These are phyloP conservation scores for Rhododendron henanense DNA, from an alignment of 148 eudicot genomes.

Conservation along the genomic window DNA sequence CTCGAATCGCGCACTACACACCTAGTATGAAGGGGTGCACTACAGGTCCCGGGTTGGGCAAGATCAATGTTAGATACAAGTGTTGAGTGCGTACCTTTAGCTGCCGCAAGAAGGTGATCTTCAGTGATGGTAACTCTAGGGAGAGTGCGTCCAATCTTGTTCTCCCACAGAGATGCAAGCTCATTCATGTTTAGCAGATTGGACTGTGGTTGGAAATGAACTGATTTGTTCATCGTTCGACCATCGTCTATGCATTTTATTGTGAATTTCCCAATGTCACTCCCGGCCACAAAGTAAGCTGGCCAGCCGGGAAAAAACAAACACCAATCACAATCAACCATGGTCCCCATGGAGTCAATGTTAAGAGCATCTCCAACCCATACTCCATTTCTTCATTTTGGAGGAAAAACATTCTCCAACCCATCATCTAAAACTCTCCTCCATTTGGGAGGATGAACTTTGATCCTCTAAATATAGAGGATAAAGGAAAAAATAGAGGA, in stretches of 20 bases:
- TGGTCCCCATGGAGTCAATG: too few species aligned
- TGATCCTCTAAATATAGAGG: too few species aligned
- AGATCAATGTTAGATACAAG: not conserved
- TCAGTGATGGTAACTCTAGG: conserved; percentile 38
- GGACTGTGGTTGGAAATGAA: conserved; percentile 37
- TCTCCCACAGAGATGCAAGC: conserved; percentile 49
- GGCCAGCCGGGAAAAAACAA: not conserved
- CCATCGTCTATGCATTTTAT: conserved; percentile 27
- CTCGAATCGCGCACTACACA: not conserved
- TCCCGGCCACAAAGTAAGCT: conserved; percentile 45
- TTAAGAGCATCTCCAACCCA: too few species aligned
- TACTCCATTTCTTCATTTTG: too few species aligned
- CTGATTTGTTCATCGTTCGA: conserved; percentile 34
- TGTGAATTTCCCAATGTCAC: conserved; percentile 44
- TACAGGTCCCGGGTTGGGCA: not conserved
- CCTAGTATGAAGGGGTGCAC: not conserved
- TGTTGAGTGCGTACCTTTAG: conserved; percentile 19
- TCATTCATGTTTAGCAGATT: conserved; percentile 42
- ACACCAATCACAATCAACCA: not conserved
- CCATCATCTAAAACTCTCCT: too few species aligned
- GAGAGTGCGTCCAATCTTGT: conserved; percentile 31
- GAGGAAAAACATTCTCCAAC: too few species aligned
- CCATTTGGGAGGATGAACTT: too few species aligned
- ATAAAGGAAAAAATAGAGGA: too few species aligned
- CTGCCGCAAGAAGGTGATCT: conserved; percentile 26